Conservation (phyloP, 1,284 basidiomycete species). For the Pseudozyma thailandica region DNA sequence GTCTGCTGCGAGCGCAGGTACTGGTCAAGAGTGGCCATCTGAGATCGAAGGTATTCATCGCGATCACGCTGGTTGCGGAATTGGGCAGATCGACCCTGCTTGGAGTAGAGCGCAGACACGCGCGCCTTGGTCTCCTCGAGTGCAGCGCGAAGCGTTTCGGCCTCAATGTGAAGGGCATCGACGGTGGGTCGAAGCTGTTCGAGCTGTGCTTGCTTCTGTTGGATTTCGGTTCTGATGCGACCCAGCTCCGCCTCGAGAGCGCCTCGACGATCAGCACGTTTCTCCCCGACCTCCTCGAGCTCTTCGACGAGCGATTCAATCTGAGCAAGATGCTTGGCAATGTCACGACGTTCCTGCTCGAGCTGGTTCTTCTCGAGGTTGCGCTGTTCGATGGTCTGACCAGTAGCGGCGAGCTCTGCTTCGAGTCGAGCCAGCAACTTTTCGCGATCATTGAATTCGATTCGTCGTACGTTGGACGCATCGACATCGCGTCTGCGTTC, state of each 20-base stretch:
- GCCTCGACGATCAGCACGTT: conserved; percentile 67
- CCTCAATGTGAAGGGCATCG: conserved; percentile 73
- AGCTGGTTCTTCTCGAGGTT: conserved; percentile 77
- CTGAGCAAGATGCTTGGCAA: conserved; percentile 75
- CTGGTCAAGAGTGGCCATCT: conserved; percentile 52
- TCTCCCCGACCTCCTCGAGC: conserved; percentile 72
- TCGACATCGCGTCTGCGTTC: conserved; percentile 82
- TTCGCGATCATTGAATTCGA: conserved; percentile 84
- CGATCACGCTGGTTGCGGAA: conserved; percentile 59
- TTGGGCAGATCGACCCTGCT: conserved; percentile 61
- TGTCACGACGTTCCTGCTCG: conserved; percentile 75
- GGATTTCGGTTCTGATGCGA: conserved; percentile 42
- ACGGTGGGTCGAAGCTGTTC: conserved; percentile 76
- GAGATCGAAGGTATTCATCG: conserved; percentile 55
- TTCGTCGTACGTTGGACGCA: conserved; percentile 79
- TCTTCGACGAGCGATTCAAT: conserved; percentile 81
- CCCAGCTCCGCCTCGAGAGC: conserved; percentile 76
- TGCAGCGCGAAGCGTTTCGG: conserved; percentile 75
- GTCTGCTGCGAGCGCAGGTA: conserved; percentile 40
- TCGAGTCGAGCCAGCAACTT: conserved; percentile 78
- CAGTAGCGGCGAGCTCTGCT: conserved; percentile 77
- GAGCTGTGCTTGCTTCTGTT: conserved; percentile 43
- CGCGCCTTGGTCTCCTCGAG: conserved; percentile 58
- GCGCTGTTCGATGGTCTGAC: conserved; percentile 78
- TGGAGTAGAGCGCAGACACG: conserved; percentile 59